phyloP scores from a whole-genome alignment of 202 grass and related monocot species.

The Bolboschoenoplectus hybrid region DNA sequence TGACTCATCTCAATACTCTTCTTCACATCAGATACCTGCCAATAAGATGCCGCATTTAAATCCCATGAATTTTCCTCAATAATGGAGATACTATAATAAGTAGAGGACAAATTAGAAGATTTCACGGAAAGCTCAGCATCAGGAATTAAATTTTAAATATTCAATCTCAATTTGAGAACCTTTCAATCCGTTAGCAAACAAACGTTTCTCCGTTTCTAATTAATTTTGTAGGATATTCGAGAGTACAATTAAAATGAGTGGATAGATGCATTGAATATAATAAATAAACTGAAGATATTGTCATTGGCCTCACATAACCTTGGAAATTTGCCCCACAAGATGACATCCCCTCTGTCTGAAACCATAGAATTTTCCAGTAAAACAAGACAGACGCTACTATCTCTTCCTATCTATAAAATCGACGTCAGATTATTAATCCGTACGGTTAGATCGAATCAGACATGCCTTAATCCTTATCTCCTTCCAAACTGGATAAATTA shows the following conservation, averaged over 20 bases:
- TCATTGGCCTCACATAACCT: background rate
- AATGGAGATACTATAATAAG: background rate
- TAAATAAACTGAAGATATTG: background rate
- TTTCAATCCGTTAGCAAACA: background rate
- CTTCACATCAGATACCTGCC: constrained; percentile 84
- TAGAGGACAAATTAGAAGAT: background rate
- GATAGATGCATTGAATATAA: background rate
- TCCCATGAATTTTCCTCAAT: background rate
- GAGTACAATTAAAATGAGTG: background rate
- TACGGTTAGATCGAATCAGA: constrained; percentile 23
- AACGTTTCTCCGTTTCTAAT: background rate
- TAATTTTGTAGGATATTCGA: background rate
- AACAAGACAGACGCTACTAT: background rate
- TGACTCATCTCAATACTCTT: constrained; percentile 72
- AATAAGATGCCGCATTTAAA: constrained; percentile 27
- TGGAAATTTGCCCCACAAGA: background rate
- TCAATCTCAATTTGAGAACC: background rate
- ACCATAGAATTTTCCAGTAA: constrained; percentile 9
- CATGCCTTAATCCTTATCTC: background rate
- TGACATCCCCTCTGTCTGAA: background rate
- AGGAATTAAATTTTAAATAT: background rate
- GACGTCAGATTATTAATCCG: constrained; percentile 6
- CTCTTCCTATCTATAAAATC: constrained; percentile 17
- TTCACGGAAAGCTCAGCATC: background rate
- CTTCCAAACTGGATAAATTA: background rate